phyloP scores from a whole-genome alignment of 345 rosid species.

The Bruguiera sexangula region DNA sequence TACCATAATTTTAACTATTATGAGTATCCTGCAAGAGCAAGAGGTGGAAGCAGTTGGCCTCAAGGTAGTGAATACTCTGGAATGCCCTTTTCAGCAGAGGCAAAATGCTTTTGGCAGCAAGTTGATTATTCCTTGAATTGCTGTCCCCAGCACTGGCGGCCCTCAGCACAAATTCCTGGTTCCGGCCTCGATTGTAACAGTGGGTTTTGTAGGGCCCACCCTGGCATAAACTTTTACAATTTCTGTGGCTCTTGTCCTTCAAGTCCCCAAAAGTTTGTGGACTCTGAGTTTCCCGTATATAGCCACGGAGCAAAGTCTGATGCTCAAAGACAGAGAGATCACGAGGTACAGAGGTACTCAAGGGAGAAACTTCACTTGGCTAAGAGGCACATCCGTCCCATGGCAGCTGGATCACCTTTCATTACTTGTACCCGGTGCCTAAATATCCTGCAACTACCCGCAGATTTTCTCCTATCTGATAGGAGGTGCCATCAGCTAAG shows the following conservation, averaged over 20 bases:
- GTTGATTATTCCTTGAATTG: slow-evolving; percentile 29
- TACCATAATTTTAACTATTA: slow-evolving; percentile 12
- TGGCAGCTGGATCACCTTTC: slow-evolving; percentile 85
- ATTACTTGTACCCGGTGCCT: slow-evolving; percentile 58
- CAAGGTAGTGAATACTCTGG: slow-evolving; percentile 29
- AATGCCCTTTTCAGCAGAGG: slow-evolving; percentile 50
- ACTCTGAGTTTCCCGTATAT: slow-evolving; percentile 38
- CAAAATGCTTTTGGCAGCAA: slow-evolving; percentile 30
- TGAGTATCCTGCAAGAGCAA: slow-evolving; percentile 26
- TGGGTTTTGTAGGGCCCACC: slow-evolving; percentile 24
- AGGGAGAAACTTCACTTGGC: slow-evolving; percentile 46
- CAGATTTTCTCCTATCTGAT: slow-evolving; percentile 65
- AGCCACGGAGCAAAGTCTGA: slow-evolving; percentile 42
- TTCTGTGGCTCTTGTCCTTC: slow-evolving; percentile 49
- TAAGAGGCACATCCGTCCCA: slow-evolving; percentile 64
- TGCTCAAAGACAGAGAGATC: slow-evolving; percentile 45
- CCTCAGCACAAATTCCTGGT: slow-evolving; percentile 38
- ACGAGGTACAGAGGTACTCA: slow-evolving; percentile 32
- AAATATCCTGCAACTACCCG: slow-evolving; percentile 59
- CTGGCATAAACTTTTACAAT: slow-evolving; percentile 31
- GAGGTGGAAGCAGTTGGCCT: slow-evolving; percentile 32
- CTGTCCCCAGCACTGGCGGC: slow-evolving; percentile 32
- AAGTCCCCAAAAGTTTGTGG: slow-evolving; percentile 55
- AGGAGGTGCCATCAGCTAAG: slow-evolving; percentile 60
- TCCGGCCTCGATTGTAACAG: slow-evolving; percentile 17